A percentile compares a stretch with the other conserved stretches of the same genome.
Evolutionary conservation across 345 rosid genomes (phyloP).

Genomic region (Cardamine chenopodiifolia): DNA sequence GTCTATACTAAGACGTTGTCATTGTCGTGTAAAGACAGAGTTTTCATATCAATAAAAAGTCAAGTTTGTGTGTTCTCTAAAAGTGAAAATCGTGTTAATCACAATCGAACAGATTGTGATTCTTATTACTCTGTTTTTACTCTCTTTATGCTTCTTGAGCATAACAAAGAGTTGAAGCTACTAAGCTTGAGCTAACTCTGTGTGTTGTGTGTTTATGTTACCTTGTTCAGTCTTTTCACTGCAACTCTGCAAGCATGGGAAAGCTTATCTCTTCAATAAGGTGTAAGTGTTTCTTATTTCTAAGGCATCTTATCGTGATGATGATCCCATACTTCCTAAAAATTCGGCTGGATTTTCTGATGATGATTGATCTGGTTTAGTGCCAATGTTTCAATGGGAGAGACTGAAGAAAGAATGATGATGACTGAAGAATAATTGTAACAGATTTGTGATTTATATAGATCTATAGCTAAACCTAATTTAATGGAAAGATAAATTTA

Average conservation of each 20-base stretch:
- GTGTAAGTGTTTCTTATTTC: slow-evolving; percentile 81
- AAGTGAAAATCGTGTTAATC: too few relatives aligned
- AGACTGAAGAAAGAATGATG: slow-evolving; percentile 81
- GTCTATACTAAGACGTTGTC: too few relatives aligned
- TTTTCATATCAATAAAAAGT: too few relatives aligned
- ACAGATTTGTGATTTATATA: too few relatives aligned
- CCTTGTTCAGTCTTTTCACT: slow-evolving; percentile 72
- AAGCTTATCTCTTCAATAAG: slow-evolving; percentile 93
- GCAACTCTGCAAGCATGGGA: slow-evolving; percentile 87
- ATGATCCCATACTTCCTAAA: slow-evolving; percentile 12
- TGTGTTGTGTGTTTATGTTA: slow-evolving; percentile 3
- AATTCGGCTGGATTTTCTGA: not conserved
- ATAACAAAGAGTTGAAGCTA: not conserved
- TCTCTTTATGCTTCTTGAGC: slow-evolving; percentile 4
- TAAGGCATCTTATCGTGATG: slow-evolving; percentile 10
- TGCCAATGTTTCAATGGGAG: slow-evolving; percentile 73
- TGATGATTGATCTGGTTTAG: slow-evolving; percentile 44
- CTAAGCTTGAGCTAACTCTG: slow-evolving; percentile 20
- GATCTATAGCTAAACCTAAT: too few relatives aligned
- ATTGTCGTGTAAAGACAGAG: too few relatives aligned
- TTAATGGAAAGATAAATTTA: too few relatives aligned
- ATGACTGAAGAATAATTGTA: too few relatives aligned
- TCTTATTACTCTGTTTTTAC: too few relatives aligned
- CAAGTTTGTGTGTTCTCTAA: too few relatives aligned
- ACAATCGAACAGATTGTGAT: too few relatives aligned